Conservation (phyloP, 1,284 basidiomycete species). For the Apiotrichum montevideense region DNA sequence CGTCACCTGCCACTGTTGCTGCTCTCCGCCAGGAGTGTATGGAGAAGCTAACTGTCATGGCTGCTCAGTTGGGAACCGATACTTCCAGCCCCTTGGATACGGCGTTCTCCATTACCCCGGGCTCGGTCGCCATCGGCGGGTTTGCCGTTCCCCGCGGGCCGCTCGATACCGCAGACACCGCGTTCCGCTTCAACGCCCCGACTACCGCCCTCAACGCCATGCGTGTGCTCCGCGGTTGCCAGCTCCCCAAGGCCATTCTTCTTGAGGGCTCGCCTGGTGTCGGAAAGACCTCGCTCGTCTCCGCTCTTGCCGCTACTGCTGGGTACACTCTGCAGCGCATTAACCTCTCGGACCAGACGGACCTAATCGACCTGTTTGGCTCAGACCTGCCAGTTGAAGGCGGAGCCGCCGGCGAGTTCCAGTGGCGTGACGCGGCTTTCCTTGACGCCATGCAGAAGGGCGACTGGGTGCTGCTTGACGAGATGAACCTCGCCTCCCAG, state of each 20-base stretch:
- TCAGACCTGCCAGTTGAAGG: conserved; percentile 94
- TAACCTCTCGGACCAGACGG: conserved; percentile 98
- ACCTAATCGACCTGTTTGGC: conserved; percentile 92
- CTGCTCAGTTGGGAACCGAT: conserved; percentile 18
- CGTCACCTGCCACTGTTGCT: conserved; percentile 32
- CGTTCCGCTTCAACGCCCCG: conserved; percentile 79
- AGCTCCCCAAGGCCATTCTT: conserved; percentile 84
- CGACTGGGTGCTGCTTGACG: conserved; percentile 94
- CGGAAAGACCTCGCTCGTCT: conserved; percentile 94
- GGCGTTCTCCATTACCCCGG: conserved; percentile 20
- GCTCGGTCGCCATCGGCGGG: conserved; percentile 60
- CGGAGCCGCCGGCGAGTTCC: conserved; percentile 84
- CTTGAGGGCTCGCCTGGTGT: conserved; percentile 98
- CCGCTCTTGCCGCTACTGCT: conserved; percentile 74
- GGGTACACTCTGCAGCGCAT: conserved; percentile 85
- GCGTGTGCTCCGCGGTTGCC: conserved; percentile 83
- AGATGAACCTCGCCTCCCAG: conserved; percentile 97
- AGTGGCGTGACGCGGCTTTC: conserved; percentile 97
- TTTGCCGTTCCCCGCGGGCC: conserved; percentile 68
- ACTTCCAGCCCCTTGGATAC: not conserved
- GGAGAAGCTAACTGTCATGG: conserved; percentile 24
- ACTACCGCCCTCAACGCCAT: conserved; percentile 85
- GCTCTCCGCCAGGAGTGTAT: conserved; percentile 38
- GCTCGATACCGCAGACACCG: conserved; percentile 21
- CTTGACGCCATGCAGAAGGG: conserved; percentile 86